Evolutionary conservation across 768 basidiomycete species (phyloP).

Genomic region (Gautieria morchelliformis): DNA sequence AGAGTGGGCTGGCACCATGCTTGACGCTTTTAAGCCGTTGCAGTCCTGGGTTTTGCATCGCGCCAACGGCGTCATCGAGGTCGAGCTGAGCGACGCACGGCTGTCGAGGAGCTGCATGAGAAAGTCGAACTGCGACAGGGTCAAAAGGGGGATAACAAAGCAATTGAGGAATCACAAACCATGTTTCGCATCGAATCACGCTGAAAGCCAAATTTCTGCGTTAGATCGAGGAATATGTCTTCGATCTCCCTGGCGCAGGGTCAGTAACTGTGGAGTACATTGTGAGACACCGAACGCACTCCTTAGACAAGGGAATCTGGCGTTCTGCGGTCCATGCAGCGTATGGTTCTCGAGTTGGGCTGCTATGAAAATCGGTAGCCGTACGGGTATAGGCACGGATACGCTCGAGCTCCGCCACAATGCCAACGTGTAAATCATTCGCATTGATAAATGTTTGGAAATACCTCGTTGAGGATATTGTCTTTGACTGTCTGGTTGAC

Average conservation of each 20-base stretch:
- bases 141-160: not conserved
- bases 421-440: constrained; percentile 46
- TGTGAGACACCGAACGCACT: constrained; percentile 24
- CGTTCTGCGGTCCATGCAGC: constrained; percentile 91
- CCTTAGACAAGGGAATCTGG: constrained; percentile 92
- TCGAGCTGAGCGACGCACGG: no score
- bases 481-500: constrained; percentile 37
- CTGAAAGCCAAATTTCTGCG: constrained; percentile 99
- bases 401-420: constrained; percentile 38
- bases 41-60: constrained; percentile 87
- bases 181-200: constrained; percentile 92
- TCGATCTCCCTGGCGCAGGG: constrained; percentile 61
- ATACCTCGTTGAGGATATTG: constrained; percentile 50
- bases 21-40: no score
- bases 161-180: constrained; percentile 33
- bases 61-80: constrained; percentile 93
- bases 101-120: constrained; percentile 96
- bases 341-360: constrained; percentile 71
- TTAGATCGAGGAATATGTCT: constrained; percentile 93
- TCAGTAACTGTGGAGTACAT: not conserved
- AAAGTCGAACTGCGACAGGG: constrained; percentile 71
- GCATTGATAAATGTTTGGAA: constrained; percentile 54
- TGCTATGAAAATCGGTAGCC: constrained; percentile 51
- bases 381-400: constrained; percentile 46
- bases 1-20: constrained; percentile 60